Conservation (phyloP, 306 rosid species). For the Prunus campanulata region DNA sequence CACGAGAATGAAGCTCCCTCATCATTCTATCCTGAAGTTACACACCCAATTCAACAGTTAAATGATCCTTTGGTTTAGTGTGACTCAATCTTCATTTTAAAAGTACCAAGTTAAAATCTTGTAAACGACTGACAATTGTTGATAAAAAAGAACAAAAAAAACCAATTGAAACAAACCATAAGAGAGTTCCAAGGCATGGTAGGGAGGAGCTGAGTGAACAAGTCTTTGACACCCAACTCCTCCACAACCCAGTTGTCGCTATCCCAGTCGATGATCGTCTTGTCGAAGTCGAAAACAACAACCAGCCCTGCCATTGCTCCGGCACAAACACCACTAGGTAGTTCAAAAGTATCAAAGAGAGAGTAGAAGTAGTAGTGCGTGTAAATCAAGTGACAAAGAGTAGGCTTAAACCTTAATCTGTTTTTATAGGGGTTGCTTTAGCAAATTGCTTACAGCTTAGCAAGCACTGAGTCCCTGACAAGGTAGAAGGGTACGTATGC, state of each 20-base stretch:
- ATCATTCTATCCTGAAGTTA: constrained; percentile 51
- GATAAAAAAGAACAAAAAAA: too few relatives aligned
- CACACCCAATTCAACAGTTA: too few relatives aligned
- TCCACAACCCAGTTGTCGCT: constrained; percentile 73
- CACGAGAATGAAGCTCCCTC: constrained; percentile 51
- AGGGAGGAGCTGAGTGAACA: constrained; percentile 56
- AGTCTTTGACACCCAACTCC: constrained; percentile 38
- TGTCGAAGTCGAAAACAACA: constrained; percentile 63
- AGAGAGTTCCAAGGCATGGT: constrained; percentile 54
- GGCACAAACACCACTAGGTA: neutral
- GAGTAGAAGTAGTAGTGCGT: neutral
- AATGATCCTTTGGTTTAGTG: too few relatives aligned
- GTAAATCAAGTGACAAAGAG: neutral
- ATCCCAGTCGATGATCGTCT: constrained; percentile 62
- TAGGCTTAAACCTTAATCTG: neutral
- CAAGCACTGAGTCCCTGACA: neutral
- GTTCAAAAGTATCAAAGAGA: neutral
- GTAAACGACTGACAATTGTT: too few relatives aligned
- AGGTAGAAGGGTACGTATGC: neutral
- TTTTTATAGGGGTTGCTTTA: neutral
- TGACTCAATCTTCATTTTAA: neutral
- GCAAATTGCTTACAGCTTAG: neutral
- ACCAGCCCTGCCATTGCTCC: constrained; percentile 19
- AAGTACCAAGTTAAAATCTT: too few relatives aligned
- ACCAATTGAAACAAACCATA: constrained; percentile 35